Percentiles rank a stretch among this genome's conserved stretches.
Conservation (phyloP, 345 rosid species). For the Brassica carinata region DNA sequence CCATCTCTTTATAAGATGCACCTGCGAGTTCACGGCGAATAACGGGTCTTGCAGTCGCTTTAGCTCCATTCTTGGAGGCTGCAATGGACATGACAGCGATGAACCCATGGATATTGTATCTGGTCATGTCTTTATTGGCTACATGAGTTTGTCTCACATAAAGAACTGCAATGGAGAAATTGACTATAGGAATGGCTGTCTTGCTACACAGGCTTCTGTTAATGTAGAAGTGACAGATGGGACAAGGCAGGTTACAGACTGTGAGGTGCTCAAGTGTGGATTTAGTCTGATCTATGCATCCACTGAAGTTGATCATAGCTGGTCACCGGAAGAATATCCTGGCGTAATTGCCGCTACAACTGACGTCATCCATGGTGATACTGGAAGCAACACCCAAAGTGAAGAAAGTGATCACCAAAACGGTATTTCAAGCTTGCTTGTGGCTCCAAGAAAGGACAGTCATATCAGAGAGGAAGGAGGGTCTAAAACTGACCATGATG, state of each 20-base stretch:
- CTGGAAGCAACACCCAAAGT: neutral
- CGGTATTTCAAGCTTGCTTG: neutral
- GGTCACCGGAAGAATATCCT: neutral
- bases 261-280: neutral
- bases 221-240: neutral
- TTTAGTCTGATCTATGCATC: neutral
- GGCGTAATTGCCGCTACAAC: neutral
- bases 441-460: neutral
- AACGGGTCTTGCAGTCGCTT: neutral
- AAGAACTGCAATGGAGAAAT: neutral
- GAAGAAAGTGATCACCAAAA: neutral
- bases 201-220: neutral
- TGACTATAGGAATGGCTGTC: neutral
- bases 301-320: neutral
- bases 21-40: neutral
- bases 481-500: neutral
- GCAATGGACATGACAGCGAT: neutral
- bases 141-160: neutral
- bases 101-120: neutral
- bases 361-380: neutral
- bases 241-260: neutral
- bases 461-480: neutral
- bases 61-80: slow-evolving; percentile 21
- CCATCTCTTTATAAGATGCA: slow-evolving; percentile 3
- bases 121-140: slow-evolving; percentile 26